Percentiles rank a stretch among this genome's conserved stretches.
Evolutionary conservation across 306 rosid species (phyloP).

Genomic region (Cucumis cinereus): DNA sequence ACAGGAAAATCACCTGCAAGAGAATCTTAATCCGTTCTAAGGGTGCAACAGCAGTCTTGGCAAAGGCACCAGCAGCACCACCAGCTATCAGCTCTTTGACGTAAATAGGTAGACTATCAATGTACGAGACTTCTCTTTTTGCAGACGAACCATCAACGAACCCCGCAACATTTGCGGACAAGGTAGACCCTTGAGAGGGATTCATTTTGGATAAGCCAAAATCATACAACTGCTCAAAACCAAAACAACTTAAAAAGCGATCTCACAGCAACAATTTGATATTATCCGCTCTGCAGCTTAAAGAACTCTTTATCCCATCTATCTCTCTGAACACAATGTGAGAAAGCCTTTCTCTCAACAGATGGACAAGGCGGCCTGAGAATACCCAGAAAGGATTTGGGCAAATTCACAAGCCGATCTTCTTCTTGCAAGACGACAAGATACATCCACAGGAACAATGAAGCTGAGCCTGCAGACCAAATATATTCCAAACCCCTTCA

Average conservation of each 20-base stretch:
- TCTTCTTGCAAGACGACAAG: constrained; percentile 23
- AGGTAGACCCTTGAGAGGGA: constrained; percentile 57
- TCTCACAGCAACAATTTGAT: not conserved
- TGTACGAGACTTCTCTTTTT: constrained; percentile 27
- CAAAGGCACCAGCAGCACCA: constrained; percentile 82
- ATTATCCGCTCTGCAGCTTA: constrained; percentile 56
- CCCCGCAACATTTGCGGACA: constrained; percentile 51
- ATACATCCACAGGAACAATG: constrained; percentile 51
- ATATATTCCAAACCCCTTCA: constrained; percentile 3
- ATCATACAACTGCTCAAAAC: not conserved
- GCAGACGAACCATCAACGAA: constrained; percentile 64
- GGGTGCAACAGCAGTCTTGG: constrained; percentile 86
- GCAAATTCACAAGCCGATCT: constrained; percentile 46
- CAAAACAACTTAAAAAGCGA: not conserved
- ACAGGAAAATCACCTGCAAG: constrained; percentile 52
- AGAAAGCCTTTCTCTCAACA: constrained; percentile 14
- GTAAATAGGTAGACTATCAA: constrained; percentile 60
- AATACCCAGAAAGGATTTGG: constrained; percentile 46
- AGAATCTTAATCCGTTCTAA: constrained; percentile 84
- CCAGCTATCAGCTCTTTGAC: constrained; percentile 83
- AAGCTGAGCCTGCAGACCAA: constrained; percentile 8
- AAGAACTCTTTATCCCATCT: constrained; percentile 74
- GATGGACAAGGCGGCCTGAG: constrained; percentile 31
- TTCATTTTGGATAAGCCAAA: constrained; percentile 28
- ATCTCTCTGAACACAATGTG: constrained; percentile 25